Percentiles rank a stretch among this genome's conserved stretches.
phyloP scores from a whole-genome alignment of 2,329 filamentous ascomycete genomes.

The Cryphonectria parasitica region DNA sequence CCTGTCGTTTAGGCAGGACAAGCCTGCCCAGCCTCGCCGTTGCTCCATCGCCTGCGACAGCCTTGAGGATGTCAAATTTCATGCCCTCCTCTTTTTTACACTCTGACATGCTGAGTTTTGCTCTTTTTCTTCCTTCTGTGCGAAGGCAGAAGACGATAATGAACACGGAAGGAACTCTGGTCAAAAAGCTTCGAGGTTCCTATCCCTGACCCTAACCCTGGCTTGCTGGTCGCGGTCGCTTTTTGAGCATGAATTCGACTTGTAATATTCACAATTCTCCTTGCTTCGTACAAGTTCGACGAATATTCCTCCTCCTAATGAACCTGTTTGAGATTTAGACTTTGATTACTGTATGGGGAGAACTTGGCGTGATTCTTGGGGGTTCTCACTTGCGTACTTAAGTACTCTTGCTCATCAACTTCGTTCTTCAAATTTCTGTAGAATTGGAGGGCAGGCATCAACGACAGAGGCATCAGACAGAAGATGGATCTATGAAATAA shows the following conservation, averaged over 20 bases:
- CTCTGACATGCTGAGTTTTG: conserved; percentile 30
- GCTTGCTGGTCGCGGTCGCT: not conserved
- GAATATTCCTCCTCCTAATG: not conserved
- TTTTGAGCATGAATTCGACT: not conserved
- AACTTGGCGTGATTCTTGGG: not conserved
- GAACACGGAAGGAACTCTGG: too few species aligned
- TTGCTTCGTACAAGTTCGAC: not conserved
- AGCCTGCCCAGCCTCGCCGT: conserved; percentile 71
- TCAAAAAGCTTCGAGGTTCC: not conserved
- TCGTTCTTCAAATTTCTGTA: too few species aligned
- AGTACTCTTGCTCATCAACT: not conserved
- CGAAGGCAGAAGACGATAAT: not conserved
- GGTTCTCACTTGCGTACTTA: not conserved
- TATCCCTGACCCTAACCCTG: not conserved
- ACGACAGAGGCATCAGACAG: not conserved
- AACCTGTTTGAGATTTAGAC: not conserved
- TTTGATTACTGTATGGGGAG: not conserved
- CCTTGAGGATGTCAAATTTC: conserved; percentile 53
- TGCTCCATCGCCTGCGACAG: conserved; percentile 43
- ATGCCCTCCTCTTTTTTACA: conserved; percentile 32
- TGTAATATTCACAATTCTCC: not conserved
- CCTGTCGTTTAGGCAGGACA: conserved; percentile 60
- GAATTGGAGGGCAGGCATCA: not conserved
- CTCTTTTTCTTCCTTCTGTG: not conserved
- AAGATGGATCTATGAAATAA: not conserved